These are phyloP conservation scores for Cucumis cinereus DNA, from an alignment of 306 rosid species.

Conservation along the genomic window DNA sequence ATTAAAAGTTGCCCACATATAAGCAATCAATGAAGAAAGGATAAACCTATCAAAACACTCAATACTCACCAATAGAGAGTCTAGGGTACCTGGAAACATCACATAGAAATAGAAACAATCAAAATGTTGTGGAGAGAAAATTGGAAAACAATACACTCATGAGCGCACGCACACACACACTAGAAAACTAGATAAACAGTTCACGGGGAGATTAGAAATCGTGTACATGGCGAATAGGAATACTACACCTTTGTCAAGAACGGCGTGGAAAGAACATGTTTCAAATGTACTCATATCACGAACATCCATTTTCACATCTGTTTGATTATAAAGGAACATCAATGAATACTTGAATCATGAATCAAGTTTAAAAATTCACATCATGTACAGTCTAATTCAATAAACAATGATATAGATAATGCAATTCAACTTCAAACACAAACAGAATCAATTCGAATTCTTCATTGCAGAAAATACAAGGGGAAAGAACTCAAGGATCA, in stretches of 20 bases:
- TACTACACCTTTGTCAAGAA: slow-evolving; percentile 64
- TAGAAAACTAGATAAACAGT: background rate
- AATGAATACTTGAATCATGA: background rate
- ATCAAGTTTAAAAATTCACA: background rate
- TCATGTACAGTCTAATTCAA: background rate
- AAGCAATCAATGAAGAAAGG: slow-evolving; percentile 7
- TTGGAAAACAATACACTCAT: background rate
- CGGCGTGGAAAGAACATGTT: slow-evolving; percentile 46
- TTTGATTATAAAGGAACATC: slow-evolving; percentile 15
- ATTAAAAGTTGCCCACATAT: slow-evolving; percentile 15
- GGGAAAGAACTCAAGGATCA: background rate
- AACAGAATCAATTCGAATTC: background rate
- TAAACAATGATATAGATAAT: background rate
- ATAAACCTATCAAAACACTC: slow-evolving; percentile 10
- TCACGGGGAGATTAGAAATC: background rate
- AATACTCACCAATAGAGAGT: slow-evolving; percentile 68
- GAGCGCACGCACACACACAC: background rate
- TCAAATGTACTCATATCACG: slow-evolving; percentile 60
- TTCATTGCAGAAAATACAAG: background rate
- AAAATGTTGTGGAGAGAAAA: background rate
- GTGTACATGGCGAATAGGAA: background rate
- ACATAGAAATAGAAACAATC: slow-evolving; percentile 2
- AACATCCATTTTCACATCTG: slow-evolving; percentile 74
- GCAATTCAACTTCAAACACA: background rate
- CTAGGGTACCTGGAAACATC: slow-evolving; percentile 65